These are phyloP conservation scores for Larix kaempferi DNA, from an alignment of 75 land plant species.

Conservation along the genomic window DNA sequence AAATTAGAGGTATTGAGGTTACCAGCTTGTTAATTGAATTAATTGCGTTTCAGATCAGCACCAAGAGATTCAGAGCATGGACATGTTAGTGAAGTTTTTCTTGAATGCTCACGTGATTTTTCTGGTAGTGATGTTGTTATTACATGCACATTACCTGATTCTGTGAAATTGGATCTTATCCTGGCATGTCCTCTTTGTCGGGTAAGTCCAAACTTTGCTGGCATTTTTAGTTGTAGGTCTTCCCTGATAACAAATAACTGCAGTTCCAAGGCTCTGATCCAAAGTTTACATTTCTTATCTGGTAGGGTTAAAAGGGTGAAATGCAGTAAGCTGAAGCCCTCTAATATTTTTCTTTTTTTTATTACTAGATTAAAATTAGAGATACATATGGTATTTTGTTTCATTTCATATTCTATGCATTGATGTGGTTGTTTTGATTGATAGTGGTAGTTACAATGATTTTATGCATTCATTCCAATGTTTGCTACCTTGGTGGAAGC, in stretches of 20 bases:
- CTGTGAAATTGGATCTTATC: slow-evolving; percentile 52
- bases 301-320: background rate
- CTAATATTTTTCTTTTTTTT: background rate
- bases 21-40: slow-evolving; percentile 85
- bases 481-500: no score
- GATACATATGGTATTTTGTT: no score
- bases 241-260: background rate
- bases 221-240: no score
- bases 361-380: background rate
- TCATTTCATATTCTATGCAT: no score
- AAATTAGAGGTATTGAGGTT: slow-evolving; percentile 67
- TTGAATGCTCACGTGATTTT: slow-evolving; percentile 49
- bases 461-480: no score
- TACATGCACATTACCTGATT: slow-evolving; percentile 45
- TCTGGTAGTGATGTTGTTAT: slow-evolving; percentile 37
- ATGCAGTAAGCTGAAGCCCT: background rate
- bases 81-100: slow-evolving; percentile 2
- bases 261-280: background rate
- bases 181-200: slow-evolving; percentile 77
- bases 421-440: no score
- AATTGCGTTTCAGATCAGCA: slow-evolving; percentile 64
- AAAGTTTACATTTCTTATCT: background rate
- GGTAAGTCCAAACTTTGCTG: slow-evolving; percentile 24
- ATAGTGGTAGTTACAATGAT: no score
- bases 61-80: slow-evolving; percentile 24